Conservation (phyloP, 345 rosid species). For the Dipteronia dyeriana region DNA sequence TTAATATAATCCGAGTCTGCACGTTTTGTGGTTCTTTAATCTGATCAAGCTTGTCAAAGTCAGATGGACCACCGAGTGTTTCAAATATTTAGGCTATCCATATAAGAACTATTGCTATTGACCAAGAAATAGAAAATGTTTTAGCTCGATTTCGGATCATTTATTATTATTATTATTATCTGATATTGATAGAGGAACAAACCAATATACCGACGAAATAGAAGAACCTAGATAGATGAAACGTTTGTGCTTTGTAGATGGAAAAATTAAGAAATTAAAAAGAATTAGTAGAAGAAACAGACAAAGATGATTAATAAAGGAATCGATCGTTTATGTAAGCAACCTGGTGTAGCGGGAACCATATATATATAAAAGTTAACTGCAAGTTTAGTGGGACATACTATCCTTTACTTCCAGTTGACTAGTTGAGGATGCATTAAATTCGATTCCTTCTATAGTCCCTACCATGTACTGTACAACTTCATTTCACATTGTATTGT, state of each 20-base stretch:
- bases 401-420: conserved; percentile 11
- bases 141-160: background rate
- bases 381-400: conserved; percentile 17
- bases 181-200: background rate
- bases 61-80: conserved; percentile 3
- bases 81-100: background rate
- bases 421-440: conserved; percentile 17
- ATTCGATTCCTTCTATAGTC: conserved; percentile 1
- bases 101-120: background rate
- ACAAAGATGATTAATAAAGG: background rate
- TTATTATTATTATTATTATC: background rate
- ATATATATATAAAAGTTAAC: background rate
- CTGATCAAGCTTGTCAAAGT: background rate
- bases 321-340: background rate
- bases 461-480: background rate
- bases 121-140: background rate
- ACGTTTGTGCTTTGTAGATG: conserved; percentile 1
- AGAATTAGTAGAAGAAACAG: background rate
- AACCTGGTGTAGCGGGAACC: conserved; percentile 6
- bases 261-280: background rate
- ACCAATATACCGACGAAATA: background rate
- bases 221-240: background rate
- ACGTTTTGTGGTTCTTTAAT: background rate
- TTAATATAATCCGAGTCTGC: background rate
- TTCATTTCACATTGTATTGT: background rate